Conservation (phyloP, 257 asterid genomes). For the Coffea canephora region DNA sequence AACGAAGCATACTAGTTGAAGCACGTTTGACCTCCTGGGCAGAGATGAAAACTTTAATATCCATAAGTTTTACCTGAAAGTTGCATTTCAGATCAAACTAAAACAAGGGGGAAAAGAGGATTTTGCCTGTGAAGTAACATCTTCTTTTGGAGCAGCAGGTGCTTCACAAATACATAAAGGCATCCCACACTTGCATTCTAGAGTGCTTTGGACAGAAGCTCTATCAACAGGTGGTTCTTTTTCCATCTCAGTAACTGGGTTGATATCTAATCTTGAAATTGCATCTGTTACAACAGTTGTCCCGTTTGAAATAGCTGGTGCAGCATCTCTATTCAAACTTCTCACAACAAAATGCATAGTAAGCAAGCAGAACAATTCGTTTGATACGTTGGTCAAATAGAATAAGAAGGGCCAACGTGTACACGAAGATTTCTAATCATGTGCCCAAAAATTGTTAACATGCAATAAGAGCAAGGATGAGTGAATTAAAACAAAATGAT, state of each 20-base stretch:
- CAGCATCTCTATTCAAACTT: slow-evolving; percentile 52
- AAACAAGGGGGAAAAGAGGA: neutral
- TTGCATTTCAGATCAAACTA: slow-evolving; percentile 9
- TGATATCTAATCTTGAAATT: slow-evolving; percentile 65
- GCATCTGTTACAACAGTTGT: slow-evolving; percentile 56
- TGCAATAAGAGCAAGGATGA: neutral
- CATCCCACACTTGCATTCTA: slow-evolving; percentile 96
- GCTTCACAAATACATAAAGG: slow-evolving; percentile 98
- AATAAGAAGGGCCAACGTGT: neutral
- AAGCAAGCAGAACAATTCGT: neutral
- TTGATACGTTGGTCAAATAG: neutral
- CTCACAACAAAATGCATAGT: slow-evolving; percentile 16
- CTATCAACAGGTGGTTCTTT: slow-evolving; percentile 39
- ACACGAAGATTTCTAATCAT: neutral
- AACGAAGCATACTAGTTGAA: slow-evolving; percentile 31
- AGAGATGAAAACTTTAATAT: slow-evolving; percentile 14
- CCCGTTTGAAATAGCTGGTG: slow-evolving; percentile 50
- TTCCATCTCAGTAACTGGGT: slow-evolving; percentile 41
- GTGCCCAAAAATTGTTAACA: neutral
- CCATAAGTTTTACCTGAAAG: slow-evolving; percentile 16
- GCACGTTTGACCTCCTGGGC: slow-evolving; percentile 51
- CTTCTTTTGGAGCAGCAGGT: slow-evolving; percentile 55
- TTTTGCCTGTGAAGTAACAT: slow-evolving; percentile 51
- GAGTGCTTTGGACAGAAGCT: slow-evolving; percentile 38
- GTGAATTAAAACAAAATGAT: neutral